Evolutionary conservation across 2,329 filamentous ascomycete genomes (phyloP), one percentile per base, ranked within the genome.

Genomic region (Monosporascus sp.): DNA sequence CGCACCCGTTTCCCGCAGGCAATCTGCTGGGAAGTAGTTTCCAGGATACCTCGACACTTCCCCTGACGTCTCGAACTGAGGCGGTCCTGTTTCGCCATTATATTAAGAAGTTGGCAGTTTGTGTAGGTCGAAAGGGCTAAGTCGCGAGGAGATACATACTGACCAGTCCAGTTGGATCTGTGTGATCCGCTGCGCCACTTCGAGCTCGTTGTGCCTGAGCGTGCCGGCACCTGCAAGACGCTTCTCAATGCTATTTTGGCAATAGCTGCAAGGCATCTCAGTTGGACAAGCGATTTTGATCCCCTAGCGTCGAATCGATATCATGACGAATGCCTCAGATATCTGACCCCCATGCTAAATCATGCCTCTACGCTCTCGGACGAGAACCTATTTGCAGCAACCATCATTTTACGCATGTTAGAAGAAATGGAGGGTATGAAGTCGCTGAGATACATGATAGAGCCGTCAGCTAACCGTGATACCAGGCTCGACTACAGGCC

Each of bases 211-310:
- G 80, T 84, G 0, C 81, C 81, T 0, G 72, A 77, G 51, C 70
- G 77, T 20, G 79, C 81, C 4, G 72, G 72, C 14, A 72, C 67
- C 1, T 81, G 74, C 50, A 75, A 75, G 0, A 75, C 78, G 2
- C 69, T 84, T 4, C 68, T 82, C 14, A 81, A 82, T 51, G 80
- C 81, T 22, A 81, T 83, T 25, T 73, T 82, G 43, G 80, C 81
- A 2, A 69, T 83, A 4, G 76, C 81, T 0, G 77, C 80, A 3
- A 71, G 79, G 38, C 81, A 83, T 59, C 65, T 83, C 38, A 79
- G 75, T 47, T 71, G 79, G 35, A 74, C 73, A 14, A 71, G 68
- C 25, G 63, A 69, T 22, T 80, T 77, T 57, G 75, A 82, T 58
- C 70, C 72, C 0, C 70, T 76, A 15, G 73, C 77, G 3, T 77